These are phyloP conservation scores for Cucumis cinereus DNA, from an alignment of 306 rosid species.

Conservation along the genomic window DNA sequence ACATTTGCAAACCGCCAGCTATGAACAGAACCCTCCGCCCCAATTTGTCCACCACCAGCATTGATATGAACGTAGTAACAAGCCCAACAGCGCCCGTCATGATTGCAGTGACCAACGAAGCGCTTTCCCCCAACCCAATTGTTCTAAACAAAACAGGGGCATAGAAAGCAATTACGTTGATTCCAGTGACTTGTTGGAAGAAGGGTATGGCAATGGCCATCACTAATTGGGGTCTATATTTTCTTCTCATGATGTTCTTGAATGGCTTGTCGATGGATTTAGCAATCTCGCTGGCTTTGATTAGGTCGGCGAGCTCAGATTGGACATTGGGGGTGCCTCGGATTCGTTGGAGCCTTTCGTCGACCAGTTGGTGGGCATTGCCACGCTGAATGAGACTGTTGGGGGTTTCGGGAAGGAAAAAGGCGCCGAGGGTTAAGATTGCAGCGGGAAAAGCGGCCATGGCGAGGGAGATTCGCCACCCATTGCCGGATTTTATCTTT, in stretches of 20 bases:
- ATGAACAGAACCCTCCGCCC: conserved; percentile 46
- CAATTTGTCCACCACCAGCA: conserved; percentile 51
- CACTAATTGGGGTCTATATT: conserved; percentile 51
- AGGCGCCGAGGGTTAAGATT: conserved; percentile 48
- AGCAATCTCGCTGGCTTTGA: conserved; percentile 26
- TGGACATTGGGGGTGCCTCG: conserved; percentile 40
- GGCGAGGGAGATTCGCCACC: conserved; percentile 66
- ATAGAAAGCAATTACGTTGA: conserved; percentile 50
- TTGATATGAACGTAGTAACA: conserved; percentile 37
- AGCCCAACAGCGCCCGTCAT: conserved; percentile 34
- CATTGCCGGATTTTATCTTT: conserved; percentile 48
- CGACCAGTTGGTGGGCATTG: conserved; percentile 13
- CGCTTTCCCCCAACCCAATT: conserved; percentile 49
- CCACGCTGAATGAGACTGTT: conserved; percentile 28
- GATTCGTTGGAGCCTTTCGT: conserved; percentile 22
- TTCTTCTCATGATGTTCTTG: conserved; percentile 27
- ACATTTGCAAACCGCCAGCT: conserved; percentile 52
- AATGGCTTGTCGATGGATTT: conserved; percentile 36
- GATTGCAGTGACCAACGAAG: conserved; percentile 34
- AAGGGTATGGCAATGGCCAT: conserved; percentile 56
- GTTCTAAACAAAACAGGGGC: conserved; percentile 42
- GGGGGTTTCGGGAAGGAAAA: conserved; percentile 82
- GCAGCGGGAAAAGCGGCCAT: conserved; percentile 65
- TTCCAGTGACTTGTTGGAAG: conserved; percentile 61
- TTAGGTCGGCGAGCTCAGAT: conserved; percentile 42